Conservation (phyloP, 2,329 filamentous ascomycete genomes). For the Didymella pinodella region DNA sequence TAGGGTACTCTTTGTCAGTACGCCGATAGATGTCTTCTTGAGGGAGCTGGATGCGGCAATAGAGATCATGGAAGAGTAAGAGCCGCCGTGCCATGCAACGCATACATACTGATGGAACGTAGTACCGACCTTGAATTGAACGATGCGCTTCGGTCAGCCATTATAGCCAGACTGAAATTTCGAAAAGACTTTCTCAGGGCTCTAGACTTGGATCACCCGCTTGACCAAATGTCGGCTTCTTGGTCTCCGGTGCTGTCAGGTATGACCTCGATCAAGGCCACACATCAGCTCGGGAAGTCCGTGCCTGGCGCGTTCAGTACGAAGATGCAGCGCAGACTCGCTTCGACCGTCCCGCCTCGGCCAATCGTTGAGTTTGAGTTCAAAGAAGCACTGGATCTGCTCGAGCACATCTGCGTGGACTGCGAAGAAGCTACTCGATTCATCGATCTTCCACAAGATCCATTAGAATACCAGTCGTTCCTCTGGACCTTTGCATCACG, state of each 20-base stretch:
- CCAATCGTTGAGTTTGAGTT: slow-evolving; percentile 83
- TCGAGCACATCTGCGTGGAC: slow-evolving; percentile 76
- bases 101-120: slow-evolving; percentile 20
- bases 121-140: slow-evolving; percentile 44
- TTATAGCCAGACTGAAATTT: slow-evolving; percentile 71
- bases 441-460: slow-evolving; percentile 37
- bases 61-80: slow-evolving; percentile 44
- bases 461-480: slow-evolving; percentile 64
- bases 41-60: slow-evolving; percentile 45
- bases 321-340: slow-evolving; percentile 88
- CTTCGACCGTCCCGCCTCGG: slow-evolving; percentile 90
- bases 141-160: slow-evolving; percentile 58
- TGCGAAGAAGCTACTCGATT: slow-evolving; percentile 64
- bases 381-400: slow-evolving; percentile 72
- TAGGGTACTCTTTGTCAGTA: slow-evolving; percentile 71
- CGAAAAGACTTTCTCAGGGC: slow-evolving; percentile 69
- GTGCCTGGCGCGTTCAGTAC: slow-evolving; percentile 85
- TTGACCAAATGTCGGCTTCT: slow-evolving; percentile 36
- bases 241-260: slow-evolving; percentile 51
- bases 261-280: slow-evolving; percentile 65
- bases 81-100: neutral
- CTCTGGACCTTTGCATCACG: slow-evolving; percentile 77
- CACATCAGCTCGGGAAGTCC: slow-evolving; percentile 67
- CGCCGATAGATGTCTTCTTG: slow-evolving; percentile 45
- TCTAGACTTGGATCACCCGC: slow-evolving; percentile 52